Conservation (phyloP, 768 basidiomycete genomes). For the Tulasnella sp. region DNA sequence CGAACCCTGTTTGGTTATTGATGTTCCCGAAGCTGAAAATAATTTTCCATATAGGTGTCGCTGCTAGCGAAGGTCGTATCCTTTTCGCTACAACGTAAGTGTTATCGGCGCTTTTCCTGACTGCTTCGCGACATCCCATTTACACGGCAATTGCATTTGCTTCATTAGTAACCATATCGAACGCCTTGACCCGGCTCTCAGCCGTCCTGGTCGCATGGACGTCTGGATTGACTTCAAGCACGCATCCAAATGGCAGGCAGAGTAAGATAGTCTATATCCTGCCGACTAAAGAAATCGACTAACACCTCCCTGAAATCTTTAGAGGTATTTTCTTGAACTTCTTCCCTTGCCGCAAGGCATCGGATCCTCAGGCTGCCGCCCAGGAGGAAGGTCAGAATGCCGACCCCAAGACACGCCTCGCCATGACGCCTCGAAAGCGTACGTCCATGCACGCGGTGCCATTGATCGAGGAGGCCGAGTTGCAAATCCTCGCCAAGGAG, state of each 20-base stretch:
- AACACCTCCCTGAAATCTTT: background rate
- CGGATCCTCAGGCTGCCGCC: constrained; percentile 18
- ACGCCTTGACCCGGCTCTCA: constrained; percentile 58
- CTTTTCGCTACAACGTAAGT: constrained; percentile 68
- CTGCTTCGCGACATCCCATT: background rate
- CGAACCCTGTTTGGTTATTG: constrained; percentile 58
- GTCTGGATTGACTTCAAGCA: constrained; percentile 86
- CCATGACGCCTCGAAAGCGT: constrained; percentile 54
- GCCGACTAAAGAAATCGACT: background rate
- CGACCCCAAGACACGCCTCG: constrained; percentile 51
- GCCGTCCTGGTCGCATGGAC: constrained; percentile 62
- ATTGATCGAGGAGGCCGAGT: constrained; percentile 62
- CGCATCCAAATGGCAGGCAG: constrained; percentile 86
- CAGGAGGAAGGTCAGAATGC: constrained; percentile 13
- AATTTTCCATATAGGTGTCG: constrained; percentile 12
- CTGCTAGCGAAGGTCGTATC: constrained; percentile 33
- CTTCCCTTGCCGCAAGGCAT: constrained; percentile 59
- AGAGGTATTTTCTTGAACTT: constrained; percentile 83
- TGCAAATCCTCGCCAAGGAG: constrained; percentile 64
- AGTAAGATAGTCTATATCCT: constrained; percentile 23
- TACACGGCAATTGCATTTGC: background rate
- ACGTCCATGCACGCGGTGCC: constrained; percentile 45
- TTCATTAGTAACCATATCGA: constrained; percentile 65
- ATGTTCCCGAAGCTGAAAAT: background rate
- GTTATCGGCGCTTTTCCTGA: background rate